A percentile compares a stretch with the other conserved stretches of the same genome.
Conservation (phyloP, 2,329 filamentous ascomycete species). For the Orbilia blumenaviensis region DNA sequence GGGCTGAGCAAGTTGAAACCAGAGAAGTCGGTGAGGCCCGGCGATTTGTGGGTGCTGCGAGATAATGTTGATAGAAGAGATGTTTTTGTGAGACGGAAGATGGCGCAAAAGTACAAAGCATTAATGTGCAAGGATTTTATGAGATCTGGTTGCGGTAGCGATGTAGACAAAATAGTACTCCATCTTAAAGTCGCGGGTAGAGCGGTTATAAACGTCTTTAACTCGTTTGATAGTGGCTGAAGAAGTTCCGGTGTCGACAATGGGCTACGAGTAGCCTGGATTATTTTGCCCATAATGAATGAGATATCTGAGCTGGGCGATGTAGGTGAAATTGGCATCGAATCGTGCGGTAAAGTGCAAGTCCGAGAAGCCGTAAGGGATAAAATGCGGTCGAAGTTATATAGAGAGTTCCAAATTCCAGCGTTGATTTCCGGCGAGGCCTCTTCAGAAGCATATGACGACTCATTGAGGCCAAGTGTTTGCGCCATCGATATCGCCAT, state of each 20-base stretch:
- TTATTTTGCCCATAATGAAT: slow-evolving; percentile 34
- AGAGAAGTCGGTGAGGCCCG: background rate
- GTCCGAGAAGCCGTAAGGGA: slow-evolving; percentile 27
- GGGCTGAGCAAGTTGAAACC: background rate
- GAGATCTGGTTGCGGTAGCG: slow-evolving; percentile 24
- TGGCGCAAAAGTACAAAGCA: slow-evolving; percentile 42
- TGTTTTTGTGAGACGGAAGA: slow-evolving; percentile 34
- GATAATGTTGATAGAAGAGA: slow-evolving; percentile 25
- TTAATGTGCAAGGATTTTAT: slow-evolving; percentile 42
- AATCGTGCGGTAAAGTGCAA: slow-evolving; percentile 21
- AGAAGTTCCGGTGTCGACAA: slow-evolving; percentile 30
- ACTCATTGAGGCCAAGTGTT: slow-evolving; percentile 39
- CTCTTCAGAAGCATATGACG: background rate
- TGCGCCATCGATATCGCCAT: slow-evolving; percentile 49
- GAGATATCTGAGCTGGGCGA: slow-evolving; percentile 22
- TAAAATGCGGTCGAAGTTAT: slow-evolving; percentile 39
- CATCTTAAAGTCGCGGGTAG: slow-evolving; percentile 18
- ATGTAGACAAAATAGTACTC: slow-evolving; percentile 35
- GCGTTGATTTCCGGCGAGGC: slow-evolving; percentile 5
- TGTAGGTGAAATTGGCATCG: slow-evolving; percentile 1
- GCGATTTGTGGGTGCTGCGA: background rate
- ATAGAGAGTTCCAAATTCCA: slow-evolving; percentile 46
- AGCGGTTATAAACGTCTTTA: slow-evolving; percentile 35
- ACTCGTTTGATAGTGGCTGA: slow-evolving; percentile 41
- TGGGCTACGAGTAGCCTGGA: slow-evolving; percentile 25